phyloP scores from a whole-genome alignment of 2,329 filamentous ascomycete genomes.

The Cercospora janseana region DNA sequence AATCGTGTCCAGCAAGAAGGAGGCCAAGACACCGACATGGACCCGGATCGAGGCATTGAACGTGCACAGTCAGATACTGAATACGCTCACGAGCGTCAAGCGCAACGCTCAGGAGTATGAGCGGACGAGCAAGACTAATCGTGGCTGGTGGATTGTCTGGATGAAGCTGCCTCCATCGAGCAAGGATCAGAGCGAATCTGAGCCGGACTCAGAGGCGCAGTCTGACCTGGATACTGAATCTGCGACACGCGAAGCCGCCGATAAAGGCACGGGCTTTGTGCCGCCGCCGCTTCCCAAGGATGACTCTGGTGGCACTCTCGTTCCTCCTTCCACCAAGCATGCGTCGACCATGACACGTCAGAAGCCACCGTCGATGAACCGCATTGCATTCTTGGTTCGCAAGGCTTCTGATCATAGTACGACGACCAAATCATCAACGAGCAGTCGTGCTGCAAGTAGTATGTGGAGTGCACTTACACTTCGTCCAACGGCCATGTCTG shows the following conservation, averaged over 20 bases:
- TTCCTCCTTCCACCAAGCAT: slow-evolving; percentile 13
- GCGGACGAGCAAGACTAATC: slow-evolving; percentile 60
- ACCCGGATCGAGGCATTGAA: slow-evolving; percentile 60
- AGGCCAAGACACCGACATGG: slow-evolving; percentile 41
- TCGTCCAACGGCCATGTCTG: slow-evolving; percentile 21
- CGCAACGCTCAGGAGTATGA: slow-evolving; percentile 52
- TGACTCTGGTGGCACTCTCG: slow-evolving; percentile 20
- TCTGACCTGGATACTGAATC: not conserved
- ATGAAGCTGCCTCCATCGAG: slow-evolving; percentile 50
- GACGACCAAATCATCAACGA: slow-evolving; percentile 13
- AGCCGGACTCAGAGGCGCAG: not conserved
- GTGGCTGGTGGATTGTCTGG: slow-evolving; percentile 69
- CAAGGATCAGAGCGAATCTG: not conserved
- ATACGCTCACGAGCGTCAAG: slow-evolving; percentile 55
- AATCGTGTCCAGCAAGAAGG: slow-evolving; percentile 23
- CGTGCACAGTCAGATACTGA: slow-evolving; percentile 60
- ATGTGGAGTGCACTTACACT: slow-evolving; percentile 33
- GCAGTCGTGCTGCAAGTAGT: slow-evolving; percentile 31
- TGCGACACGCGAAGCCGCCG: not conserved
- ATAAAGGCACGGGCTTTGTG: not conserved
- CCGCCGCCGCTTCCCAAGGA: slow-evolving; percentile 8
- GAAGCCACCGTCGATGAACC: slow-evolving; percentile 27
- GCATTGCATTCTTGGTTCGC: slow-evolving; percentile 46
- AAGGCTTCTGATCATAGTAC: slow-evolving; percentile 31
- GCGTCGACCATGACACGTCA: slow-evolving; percentile 13